phyloP scores from a whole-genome alignment of 495 filamentous ascomycete species.

The Bathelium albidoporum region DNA sequence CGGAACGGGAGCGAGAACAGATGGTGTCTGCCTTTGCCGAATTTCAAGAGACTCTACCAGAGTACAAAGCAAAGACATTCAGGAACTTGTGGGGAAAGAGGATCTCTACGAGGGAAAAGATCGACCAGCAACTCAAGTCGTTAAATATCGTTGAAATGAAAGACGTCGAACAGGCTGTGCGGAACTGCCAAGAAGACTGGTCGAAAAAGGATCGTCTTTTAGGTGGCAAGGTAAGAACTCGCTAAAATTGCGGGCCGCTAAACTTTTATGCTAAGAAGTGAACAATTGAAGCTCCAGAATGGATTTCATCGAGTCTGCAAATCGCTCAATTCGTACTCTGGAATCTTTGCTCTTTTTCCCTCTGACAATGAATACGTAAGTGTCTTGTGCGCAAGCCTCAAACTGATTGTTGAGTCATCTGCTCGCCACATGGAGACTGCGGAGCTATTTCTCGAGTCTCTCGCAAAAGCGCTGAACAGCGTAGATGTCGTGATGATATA shows the following conservation, averaged over 20 bases:
- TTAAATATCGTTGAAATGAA: not conserved
- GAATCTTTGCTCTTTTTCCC: conserved; percentile 7
- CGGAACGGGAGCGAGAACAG: not conserved
- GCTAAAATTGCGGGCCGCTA: not conserved
- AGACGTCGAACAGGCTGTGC: not conserved
- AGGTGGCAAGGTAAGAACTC: not conserved
- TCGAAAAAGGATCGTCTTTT: not conserved
- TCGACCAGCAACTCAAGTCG: not conserved
- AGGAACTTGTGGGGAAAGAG: not conserved
- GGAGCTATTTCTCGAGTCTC: not conserved
- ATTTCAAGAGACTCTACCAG: not conserved
- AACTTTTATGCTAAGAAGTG: not conserved
- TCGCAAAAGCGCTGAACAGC: not conserved
- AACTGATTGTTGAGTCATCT: not conserved
- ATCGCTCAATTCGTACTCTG: not conserved
- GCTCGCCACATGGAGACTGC: not conserved
- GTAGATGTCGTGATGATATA: not conserved
- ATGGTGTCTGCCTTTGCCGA: not conserved
- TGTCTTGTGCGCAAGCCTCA: conserved; percentile 9
- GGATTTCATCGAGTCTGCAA: not conserved
- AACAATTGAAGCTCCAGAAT: not conserved
- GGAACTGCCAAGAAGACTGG: not conserved
- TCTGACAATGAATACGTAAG: conserved; percentile 20
- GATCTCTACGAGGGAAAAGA: not conserved
- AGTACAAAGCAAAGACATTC: not conserved